Base-by-base conservation (phyloP, 2,329 filamentous ascomycete species). In the Ascochyta koolunga region DNA sequence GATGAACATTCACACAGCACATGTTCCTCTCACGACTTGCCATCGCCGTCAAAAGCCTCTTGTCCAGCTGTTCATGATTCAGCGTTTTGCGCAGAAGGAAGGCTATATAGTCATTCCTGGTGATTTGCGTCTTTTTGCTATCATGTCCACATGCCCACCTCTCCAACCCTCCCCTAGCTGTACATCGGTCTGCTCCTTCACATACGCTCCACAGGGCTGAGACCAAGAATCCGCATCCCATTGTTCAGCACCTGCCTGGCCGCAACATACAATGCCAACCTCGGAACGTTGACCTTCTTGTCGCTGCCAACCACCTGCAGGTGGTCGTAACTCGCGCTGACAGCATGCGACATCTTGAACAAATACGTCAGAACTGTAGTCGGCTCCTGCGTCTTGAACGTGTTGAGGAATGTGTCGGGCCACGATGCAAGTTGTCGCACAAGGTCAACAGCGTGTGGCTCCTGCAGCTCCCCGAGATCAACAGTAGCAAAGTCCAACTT, bases 391-490 rank as follows among this genome's bases (percentile, higher is more conserved):
- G 90, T 96, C 80, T 90, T 90, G 65, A 95, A 80, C 0, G 91
- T 93, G 76, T 93, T 93, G 69, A 88, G 81, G 54, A 96, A 86
- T 5, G 91, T 89, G 66, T 96, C 91, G 2, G 92, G 92, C 83
- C 90, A 96, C 70, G 92, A 89, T 8, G 88, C 83, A n/a, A 96
- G 82, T 39, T 89, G 82, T 27, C 92, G 86, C 60, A 91, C 82
- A 33, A 93, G 81, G 65, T 92, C 87, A 41, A 86, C 75, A 19
- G 89, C 90, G 69, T 92, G 89, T 33, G 84, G 78, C 76, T 92
- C 90, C 1, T 80, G 85, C 25, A 93, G 83, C 36, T 92, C 82
- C 10, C 81, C 81, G 44, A 90, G 78, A 71, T 93, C 84, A 19
- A 89, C 89, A 18, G 89, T 87, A 11, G 76, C 78, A 10, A 93